Percentiles rank a stretch among this genome's conserved stretches.
Conservation (phyloP, 495 filamentous ascomycete species). For the Penicillium chermesinum region DNA sequence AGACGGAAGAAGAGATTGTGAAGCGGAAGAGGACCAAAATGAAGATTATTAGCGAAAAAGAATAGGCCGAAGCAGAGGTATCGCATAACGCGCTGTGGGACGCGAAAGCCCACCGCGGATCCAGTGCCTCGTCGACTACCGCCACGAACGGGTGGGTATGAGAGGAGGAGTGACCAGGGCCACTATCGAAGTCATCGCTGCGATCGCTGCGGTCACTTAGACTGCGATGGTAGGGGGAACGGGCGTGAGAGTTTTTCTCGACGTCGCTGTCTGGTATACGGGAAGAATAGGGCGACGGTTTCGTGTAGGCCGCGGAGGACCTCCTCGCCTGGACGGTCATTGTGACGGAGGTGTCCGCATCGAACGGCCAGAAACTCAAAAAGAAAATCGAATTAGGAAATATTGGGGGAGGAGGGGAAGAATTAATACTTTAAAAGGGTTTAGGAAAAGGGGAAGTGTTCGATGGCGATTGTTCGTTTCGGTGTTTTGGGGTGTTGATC, state of each 20-base stretch:
- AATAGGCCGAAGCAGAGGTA: slow-evolving; percentile 68
- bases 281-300: slow-evolving; percentile 21
- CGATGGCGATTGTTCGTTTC: slow-evolving; percentile 4
- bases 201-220: slow-evolving; percentile 16
- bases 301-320: slow-evolving; percentile 28
- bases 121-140: slow-evolving; percentile 35
- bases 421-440: too few relatives aligned
- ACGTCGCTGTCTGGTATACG: slow-evolving; percentile 25
- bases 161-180: slow-evolving; percentile 30
- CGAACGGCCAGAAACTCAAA: slow-evolving; percentile 4
- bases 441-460: not conserved
- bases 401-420: not conserved
- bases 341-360: slow-evolving; percentile 17
- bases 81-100: slow-evolving; percentile 59
- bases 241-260: slow-evolving; percentile 32
- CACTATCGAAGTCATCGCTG: slow-evolving; percentile 24
- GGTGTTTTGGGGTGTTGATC: slow-evolving; percentile 13
- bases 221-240: slow-evolving; percentile 22
- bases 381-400: not conserved
- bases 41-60: slow-evolving; percentile 63
- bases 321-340: slow-evolving; percentile 39
- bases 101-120: slow-evolving; percentile 39
- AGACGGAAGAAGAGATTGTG: slow-evolving; percentile 57
- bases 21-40: slow-evolving; percentile 65
- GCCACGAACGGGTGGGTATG: slow-evolving; percentile 53